Evolutionary conservation across 352 stramenopile genomes (phyloP).

Genomic region (Pythium angustatum): DNA sequence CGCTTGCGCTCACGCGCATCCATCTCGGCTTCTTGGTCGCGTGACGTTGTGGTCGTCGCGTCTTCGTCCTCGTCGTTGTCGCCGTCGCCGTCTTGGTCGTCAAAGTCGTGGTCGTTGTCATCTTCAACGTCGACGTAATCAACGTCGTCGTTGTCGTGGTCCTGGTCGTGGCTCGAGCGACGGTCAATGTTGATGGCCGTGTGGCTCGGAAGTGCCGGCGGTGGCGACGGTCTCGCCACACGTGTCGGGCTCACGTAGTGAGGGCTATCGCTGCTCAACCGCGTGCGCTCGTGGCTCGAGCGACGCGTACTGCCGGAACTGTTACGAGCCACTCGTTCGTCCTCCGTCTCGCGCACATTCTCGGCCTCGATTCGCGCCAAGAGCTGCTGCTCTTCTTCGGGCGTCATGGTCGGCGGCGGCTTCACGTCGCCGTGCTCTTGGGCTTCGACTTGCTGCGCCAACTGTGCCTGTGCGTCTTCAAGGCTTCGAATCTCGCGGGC

Average conservation of each 20-base stretch:
- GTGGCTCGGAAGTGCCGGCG: background rate
- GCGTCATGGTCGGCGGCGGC: slow-evolving; percentile 18
- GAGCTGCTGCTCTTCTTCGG: slow-evolving; percentile 16
- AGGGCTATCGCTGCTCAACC: background rate
- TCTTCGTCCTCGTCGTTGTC: slow-evolving; percentile 35
- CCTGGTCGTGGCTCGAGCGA: background rate
- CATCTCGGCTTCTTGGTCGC: slow-evolving; percentile 49
- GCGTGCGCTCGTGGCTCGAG: background rate
- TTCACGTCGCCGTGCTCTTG: slow-evolving; percentile 25
- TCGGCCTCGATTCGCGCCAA: background rate
- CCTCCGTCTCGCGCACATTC: background rate
- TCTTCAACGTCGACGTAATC: background rate
- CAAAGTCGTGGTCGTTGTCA: background rate
- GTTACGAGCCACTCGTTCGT: no score
- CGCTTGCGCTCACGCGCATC: slow-evolving; percentile 47
- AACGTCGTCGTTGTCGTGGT: background rate
- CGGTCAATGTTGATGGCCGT: slow-evolving; percentile 10
- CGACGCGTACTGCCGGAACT: no score
- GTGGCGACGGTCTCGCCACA: background rate
- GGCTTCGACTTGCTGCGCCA: slow-evolving; percentile 45
- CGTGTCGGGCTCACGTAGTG: no score
- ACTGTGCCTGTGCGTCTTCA: slow-evolving; percentile 50
- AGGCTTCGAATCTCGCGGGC: slow-evolving; percentile 64
- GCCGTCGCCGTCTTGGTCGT: slow-evolving; percentile 8
- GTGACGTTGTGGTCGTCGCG: slow-evolving; percentile 18